phyloP scores from a whole-genome alignment of 176 grass and related monocot genomes.

The Elymus sibiricus region DNA sequence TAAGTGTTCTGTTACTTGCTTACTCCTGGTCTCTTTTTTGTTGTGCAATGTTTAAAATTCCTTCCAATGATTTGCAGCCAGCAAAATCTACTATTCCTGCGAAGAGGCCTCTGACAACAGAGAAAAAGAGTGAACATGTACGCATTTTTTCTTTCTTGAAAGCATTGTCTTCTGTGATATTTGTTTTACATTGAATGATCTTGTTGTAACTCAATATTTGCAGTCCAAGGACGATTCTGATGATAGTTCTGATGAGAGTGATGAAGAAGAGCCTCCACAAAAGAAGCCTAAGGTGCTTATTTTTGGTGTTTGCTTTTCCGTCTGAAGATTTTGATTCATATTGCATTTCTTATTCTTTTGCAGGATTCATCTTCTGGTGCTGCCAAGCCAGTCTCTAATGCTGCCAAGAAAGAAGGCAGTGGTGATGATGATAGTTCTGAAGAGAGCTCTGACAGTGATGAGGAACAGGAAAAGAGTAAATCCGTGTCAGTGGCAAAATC shows the following conservation, averaged over 20 bases:
- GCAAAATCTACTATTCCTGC: conserved; percentile 19
- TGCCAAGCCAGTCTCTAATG: conserved; percentile 30
- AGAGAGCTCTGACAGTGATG: conserved; percentile 47
- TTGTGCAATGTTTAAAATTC: neutral
- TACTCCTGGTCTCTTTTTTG: neutral
- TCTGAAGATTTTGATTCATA: neutral
- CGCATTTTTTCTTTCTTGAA: neutral
- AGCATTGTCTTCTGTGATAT: neutral
- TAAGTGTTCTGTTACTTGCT: neutral
- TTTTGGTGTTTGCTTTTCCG: neutral
- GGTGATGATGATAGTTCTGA: conserved; percentile 51
- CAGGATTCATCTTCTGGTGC: conserved; percentile 13
- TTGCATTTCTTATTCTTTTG: neutral
- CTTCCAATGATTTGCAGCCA: conserved; percentile 25
- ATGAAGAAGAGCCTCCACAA: conserved; percentile 46
- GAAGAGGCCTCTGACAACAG: conserved; percentile 31
- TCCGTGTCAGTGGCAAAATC: neutral
- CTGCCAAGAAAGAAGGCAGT: conserved; percentile 43
- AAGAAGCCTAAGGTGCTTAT: conserved; percentile 52
- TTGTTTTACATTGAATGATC: neutral
- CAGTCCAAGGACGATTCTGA: conserved; percentile 35
- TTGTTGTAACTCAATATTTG: conserved; percentile 1
- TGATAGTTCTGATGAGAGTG: conserved; percentile 50
- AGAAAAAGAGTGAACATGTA: conserved; percentile 41
- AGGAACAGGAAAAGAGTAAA: conserved; percentile 17